A percentile compares a stretch with the other conserved stretches of the same genome.
Evolutionary conservation across 1,284 basidiomycete species (phyloP).

Genomic region (Melanopsichium pennsylvanicum): DNA sequence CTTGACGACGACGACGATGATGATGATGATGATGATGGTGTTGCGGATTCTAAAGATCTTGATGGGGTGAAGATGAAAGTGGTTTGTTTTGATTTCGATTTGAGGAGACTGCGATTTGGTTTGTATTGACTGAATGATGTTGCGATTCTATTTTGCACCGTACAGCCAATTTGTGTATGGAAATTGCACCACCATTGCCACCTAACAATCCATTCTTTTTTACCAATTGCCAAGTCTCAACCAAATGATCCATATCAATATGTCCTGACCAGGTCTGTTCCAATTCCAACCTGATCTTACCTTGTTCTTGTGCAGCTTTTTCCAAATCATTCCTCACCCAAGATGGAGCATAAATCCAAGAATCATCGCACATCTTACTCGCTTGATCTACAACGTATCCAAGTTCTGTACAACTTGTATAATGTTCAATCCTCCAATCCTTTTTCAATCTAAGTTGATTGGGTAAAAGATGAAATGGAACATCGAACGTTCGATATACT

Average conservation of each 20-base stretch:
- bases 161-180: conserved; percentile 14
- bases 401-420: neutral
- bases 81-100: no score
- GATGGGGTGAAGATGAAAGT: neutral
- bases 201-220: neutral
- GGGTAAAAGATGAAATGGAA: conserved; percentile 36
- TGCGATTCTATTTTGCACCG: conserved; percentile 8
- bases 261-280: conserved; percentile 1
- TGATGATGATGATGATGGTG: no score
- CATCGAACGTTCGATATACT: conserved; percentile 42
- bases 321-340: conserved; percentile 2
- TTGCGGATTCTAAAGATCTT: neutral
- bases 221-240: conserved; percentile 6
- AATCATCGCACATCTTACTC: conserved; percentile 1
- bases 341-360: conserved; percentile 15
- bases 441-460: conserved; percentile 4
- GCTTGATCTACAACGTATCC: neutral
- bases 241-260: conserved; percentile 44
- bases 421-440: conserved; percentile 9
- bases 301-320: neutral
- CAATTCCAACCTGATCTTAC: neutral
- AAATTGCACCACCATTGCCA: conserved; percentile 10
- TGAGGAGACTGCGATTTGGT: no score
- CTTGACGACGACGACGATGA: no score
- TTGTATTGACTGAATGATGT: no score